Base-by-base conservation (phyloP, 2,329 filamentous ascomycete genomes). In the Claviceps humidiphila region DNA sequence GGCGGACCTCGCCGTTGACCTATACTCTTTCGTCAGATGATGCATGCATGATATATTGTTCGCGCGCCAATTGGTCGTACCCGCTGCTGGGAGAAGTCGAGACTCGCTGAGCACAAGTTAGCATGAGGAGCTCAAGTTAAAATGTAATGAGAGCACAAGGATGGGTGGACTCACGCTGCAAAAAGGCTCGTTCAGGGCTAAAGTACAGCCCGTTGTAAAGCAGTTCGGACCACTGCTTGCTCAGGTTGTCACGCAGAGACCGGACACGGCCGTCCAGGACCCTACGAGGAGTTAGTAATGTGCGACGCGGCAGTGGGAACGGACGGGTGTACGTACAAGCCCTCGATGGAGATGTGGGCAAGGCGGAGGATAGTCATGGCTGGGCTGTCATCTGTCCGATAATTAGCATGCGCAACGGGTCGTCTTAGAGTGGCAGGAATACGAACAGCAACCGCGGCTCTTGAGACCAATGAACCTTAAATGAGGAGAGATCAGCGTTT, bases 1-100 rank as follows among this genome's bases (percentile, higher is more conserved):
- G 61, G 50, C 65, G 58, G 45, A 73, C 71, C 51, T 60, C 57
- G 14, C 71, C 71, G 17, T 63, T 61, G 40, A 66, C 59, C 13
- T 59, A 47, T 37, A 16, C 9, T 16, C n/a, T 16, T 16, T 41
- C 1, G 7, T 39, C 20, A 45, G 37, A 9, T 34, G 9, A 30
- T 30, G 20, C 16, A 2, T 4, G 5, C n/a, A 22, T 30, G 6
- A 20, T 6, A 11, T 20, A n/a, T 14, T 13, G n/a, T 37, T 47
- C 14, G 44, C n/a, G 22, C 34, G 8, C 17, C 13, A 34, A 11
- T 13, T 7, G 11, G 3, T 4, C 40, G 34, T 50, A 50, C 49
- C 17, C 49, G 49, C 41, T 50, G 40, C 41, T 50, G 49, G 17
- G 49, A 50, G 30, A 50, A 50, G 26, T 50, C 49, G 17, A 50